These are phyloP conservation scores for Colletotrichum lini DNA, from an alignment of 2,329 filamentous ascomycete genomes.

Conservation along the genomic window DNA sequence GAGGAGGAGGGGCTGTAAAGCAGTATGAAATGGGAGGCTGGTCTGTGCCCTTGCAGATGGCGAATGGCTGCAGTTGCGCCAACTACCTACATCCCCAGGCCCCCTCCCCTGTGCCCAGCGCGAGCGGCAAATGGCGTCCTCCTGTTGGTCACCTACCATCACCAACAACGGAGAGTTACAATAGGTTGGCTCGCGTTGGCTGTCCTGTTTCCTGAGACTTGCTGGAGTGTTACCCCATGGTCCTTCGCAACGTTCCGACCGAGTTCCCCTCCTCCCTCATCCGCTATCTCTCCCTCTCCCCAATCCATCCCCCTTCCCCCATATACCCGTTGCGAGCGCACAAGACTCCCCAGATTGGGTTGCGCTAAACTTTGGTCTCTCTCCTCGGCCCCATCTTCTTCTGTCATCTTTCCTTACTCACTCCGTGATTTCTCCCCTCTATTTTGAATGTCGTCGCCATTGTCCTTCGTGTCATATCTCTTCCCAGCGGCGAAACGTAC, in stretches of 20 bases:
- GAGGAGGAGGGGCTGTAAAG: too few species aligned
- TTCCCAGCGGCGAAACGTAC: neutral
- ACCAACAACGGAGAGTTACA: neutral
- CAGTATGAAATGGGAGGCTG: too few species aligned
- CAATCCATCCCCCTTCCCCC: neutral
- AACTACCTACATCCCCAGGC: too few species aligned
- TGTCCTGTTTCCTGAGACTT: too few species aligned
- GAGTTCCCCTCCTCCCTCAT: neutral
- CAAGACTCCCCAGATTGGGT: constrained; percentile 1
- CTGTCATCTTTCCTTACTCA: neutral
- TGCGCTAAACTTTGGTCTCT: neutral
- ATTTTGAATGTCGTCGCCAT: constrained; percentile 17
- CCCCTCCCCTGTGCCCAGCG: neutral
- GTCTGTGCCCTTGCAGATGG: too few species aligned
- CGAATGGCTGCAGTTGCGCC: too few species aligned
- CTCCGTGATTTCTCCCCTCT: too few species aligned
- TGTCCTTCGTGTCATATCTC: too few species aligned
- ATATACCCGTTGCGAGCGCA: neutral
- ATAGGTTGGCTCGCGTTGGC: constrained; percentile 6
- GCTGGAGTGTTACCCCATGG: neutral
- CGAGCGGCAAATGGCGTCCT: constrained; percentile 25
- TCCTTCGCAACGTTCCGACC: neutral
- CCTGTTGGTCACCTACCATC: constrained; percentile 8
- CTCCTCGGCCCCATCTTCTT: neutral
- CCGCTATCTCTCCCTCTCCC: too few species aligned